phyloP scores from a whole-genome alignment of 257 asterid genomes.

The Prunella vulgaris region DNA sequence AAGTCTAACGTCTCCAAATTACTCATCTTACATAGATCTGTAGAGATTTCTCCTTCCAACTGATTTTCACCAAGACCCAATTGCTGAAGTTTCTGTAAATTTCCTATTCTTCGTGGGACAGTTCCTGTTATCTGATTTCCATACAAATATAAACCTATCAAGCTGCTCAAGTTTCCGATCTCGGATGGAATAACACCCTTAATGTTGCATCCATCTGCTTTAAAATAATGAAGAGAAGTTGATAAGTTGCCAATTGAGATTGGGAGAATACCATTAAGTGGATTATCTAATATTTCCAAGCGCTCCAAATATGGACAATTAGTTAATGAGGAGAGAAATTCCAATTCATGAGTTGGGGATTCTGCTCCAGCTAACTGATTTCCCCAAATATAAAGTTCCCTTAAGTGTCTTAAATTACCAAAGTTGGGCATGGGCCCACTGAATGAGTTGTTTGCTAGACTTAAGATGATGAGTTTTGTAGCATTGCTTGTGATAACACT shows the following conservation, averaged over 20 bases:
- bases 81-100: background rate
- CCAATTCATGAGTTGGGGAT: background rate
- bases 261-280: background rate
- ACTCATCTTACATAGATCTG: too few relatives aligned
- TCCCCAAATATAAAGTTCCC: background rate
- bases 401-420: background rate
- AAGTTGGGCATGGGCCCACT: background rate
- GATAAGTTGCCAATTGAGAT: background rate
- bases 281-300: background rate
- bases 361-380: background rate
- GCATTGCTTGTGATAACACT: background rate
- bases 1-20: too few relatives aligned
- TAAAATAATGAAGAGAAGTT: background rate
- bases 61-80: background rate
- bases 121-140: background rate
- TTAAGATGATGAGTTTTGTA: background rate
- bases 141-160: background rate
- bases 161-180: background rate
- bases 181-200: background rate
- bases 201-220: background rate
- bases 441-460: background rate
- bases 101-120: background rate
- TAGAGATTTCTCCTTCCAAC: too few relatives aligned
- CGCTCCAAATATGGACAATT: background rate
- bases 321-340: conserved; percentile 1